Conservation (phyloP, 352 stramenopile genomes). For the Thalassiosira hispida region DNA sequence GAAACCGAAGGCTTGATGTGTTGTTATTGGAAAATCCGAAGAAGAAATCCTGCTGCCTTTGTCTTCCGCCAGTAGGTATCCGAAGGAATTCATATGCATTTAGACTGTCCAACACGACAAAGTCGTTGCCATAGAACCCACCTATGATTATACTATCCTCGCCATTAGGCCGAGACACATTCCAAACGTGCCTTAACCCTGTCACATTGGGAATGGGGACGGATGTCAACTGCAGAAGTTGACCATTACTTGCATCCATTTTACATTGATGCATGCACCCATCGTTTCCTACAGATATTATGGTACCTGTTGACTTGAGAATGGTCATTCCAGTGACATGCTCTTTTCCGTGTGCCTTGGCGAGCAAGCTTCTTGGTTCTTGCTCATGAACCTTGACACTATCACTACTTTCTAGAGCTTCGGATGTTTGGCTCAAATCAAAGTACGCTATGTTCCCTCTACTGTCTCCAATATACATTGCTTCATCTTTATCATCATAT, state of each 20-base stretch:
- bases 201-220: conserved; percentile 50
- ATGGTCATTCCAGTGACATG: conserved; percentile 65
- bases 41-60: conserved; percentile 56
- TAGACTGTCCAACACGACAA: conserved; percentile 55
- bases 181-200: conserved; percentile 57
- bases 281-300: conserved; percentile 75
- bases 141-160: conserved; percentile 41
- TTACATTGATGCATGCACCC: conserved; percentile 62
- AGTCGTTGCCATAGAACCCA: conserved; percentile 72
- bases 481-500: conserved; percentile 41
- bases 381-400: conserved; percentile 1
- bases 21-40: conserved; percentile 20
- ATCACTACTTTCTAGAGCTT: background rate
- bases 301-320: conserved; percentile 19
- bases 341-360: conserved; percentile 64
- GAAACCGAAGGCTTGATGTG: background rate
- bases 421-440: conserved; percentile 32
- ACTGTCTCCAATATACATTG: conserved; percentile 65
- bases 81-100: conserved; percentile 67
- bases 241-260: conserved; percentile 22
- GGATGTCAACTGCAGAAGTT: conserved; percentile 48
- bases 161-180: conserved; percentile 4
- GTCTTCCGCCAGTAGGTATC: conserved; percentile 66
- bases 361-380: conserved; percentile 31
- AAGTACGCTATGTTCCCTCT: conserved; percentile 67